Conservation (phyloP, 2,329 filamentous ascomycete genomes). For the Aspergillus phoenicis region DNA sequence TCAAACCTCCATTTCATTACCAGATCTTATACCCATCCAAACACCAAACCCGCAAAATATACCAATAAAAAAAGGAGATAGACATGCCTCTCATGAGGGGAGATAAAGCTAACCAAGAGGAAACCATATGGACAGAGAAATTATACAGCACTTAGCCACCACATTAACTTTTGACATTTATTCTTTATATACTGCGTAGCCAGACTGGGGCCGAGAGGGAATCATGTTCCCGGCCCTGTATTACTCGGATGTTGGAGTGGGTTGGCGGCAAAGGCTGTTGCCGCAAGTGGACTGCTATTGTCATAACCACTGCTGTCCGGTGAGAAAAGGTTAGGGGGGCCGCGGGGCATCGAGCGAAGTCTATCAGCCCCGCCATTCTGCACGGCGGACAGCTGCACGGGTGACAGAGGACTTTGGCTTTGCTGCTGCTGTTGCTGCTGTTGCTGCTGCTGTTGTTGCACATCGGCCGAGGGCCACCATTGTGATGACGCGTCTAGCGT, state of each 20-base stretch:
- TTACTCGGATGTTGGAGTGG: background rate
- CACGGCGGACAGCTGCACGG: conserved; percentile 23
- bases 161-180: background rate
- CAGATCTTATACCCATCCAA: background rate
- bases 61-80: background rate
- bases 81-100: background rate
- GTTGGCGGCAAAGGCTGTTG: background rate
- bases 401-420: conserved; percentile 25
- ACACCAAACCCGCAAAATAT: background rate
- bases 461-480: conserved; percentile 42
- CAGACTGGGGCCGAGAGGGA: background rate
- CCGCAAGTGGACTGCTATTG: conserved; percentile 7
- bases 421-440: conserved; percentile 16
- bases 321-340: conserved; percentile 19
- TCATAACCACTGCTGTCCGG: conserved; percentile 18
- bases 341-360: conserved; percentile 19
- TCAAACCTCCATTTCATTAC: background rate
- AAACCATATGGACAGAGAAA: background rate
- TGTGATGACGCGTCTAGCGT: conserved; percentile 46
- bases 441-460: conserved; percentile 32
- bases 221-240: conserved; percentile 1
- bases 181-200: background rate
- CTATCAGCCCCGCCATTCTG: conserved; percentile 21
- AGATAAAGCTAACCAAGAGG: background rate
- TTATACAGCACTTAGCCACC: background rate